Percentiles rank a stretch among this genome's conserved stretches.
Conservation (phyloP, 148 eudicot species). For the Vaccinium vitisidaea region DNA sequence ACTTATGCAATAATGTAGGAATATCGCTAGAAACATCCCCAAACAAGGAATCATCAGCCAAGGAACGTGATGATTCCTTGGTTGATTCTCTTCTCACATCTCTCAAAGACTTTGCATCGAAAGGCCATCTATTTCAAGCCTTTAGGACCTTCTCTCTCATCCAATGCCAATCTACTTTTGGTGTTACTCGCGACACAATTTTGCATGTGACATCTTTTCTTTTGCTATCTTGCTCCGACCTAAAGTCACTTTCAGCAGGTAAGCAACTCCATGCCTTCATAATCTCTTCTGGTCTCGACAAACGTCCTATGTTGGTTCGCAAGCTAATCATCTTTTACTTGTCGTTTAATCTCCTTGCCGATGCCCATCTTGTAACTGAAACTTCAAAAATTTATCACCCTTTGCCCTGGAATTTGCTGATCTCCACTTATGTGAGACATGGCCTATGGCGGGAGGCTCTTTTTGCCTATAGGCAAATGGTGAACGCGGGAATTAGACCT, state of each 20-base stretch:
- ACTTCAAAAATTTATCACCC: conserved; percentile 48
- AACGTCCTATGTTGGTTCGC: conserved; percentile 46
- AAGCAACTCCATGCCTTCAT: conserved; percentile 61
- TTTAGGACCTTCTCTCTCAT: conserved; percentile 46
- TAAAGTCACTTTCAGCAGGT: conserved; percentile 51
- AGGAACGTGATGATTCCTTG: conserved; percentile 38
- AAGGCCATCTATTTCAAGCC: conserved; percentile 59
- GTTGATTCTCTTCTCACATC: conserved; percentile 45
- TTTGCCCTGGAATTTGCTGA: conserved; percentile 76
- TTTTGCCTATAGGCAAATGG: conserved; percentile 52
- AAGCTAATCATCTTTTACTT: conserved; percentile 62
- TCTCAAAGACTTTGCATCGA: conserved; percentile 44
- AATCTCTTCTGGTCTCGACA: conserved; percentile 50
- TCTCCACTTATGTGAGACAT: conserved; percentile 54
- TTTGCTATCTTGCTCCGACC: conserved; percentile 48
- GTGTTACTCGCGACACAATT: conserved; percentile 30
- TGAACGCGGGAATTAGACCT: conserved; percentile 47
- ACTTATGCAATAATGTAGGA: conserved; percentile 13
- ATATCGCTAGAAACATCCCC: conserved; percentile 14
- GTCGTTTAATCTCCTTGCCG: conserved; percentile 40
- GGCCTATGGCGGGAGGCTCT: conserved; percentile 55
- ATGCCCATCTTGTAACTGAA: conserved; percentile 52
- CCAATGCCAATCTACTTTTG: conserved; percentile 33
- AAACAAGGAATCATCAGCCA: background rate
- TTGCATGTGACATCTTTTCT: conserved; percentile 55